Conservation (phyloP, 2,329 filamentous ascomycete species). For the Ophiostoma angusticollis region DNA sequence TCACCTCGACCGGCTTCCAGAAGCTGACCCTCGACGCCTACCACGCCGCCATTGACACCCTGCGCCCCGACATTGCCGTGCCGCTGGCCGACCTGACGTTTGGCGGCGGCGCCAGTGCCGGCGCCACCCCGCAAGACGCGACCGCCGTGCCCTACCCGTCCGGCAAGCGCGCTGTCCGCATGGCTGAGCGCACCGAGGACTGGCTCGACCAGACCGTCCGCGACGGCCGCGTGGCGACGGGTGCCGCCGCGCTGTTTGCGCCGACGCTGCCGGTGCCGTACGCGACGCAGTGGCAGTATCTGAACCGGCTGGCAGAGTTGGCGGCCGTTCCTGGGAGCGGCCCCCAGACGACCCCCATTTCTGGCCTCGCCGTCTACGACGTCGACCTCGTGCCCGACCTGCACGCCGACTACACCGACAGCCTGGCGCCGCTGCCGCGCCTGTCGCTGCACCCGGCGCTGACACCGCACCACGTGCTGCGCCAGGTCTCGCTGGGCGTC, state of each 20-base stretch:
- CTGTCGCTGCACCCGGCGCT: constrained; percentile 58
- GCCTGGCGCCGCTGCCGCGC: constrained; percentile 52
- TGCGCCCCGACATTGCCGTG: constrained; percentile 70
- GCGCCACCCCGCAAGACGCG: neutral
- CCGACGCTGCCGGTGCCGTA: constrained; percentile 64
- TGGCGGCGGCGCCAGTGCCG: constrained; percentile 20
- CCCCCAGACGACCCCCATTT: constrained; percentile 26
- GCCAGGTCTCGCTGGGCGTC: constrained; percentile 61
- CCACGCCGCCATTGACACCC: constrained; percentile 44
- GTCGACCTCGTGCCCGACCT: constrained; percentile 56
- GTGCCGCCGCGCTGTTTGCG: constrained; percentile 40
- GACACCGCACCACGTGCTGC: constrained; percentile 65
- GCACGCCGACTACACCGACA: constrained; percentile 32
- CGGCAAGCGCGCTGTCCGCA: constrained; percentile 64
- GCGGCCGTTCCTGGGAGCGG: neutral
- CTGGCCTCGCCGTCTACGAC: constrained; percentile 69
- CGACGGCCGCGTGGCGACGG: constrained; percentile 19
- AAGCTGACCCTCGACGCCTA: constrained; percentile 59
- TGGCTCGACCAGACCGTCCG: constrained; percentile 63
- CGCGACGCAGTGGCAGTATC: constrained; percentile 65
- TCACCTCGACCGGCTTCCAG: constrained; percentile 78
- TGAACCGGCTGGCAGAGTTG: constrained; percentile 51
- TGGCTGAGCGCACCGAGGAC: constrained; percentile 72
- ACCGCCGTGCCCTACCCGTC: constrained; percentile 25
- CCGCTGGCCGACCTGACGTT: constrained; percentile 58